phyloP scores from a whole-genome alignment of 352 stramenopile genomes.

The Globisporangium cylindrosporum region DNA sequence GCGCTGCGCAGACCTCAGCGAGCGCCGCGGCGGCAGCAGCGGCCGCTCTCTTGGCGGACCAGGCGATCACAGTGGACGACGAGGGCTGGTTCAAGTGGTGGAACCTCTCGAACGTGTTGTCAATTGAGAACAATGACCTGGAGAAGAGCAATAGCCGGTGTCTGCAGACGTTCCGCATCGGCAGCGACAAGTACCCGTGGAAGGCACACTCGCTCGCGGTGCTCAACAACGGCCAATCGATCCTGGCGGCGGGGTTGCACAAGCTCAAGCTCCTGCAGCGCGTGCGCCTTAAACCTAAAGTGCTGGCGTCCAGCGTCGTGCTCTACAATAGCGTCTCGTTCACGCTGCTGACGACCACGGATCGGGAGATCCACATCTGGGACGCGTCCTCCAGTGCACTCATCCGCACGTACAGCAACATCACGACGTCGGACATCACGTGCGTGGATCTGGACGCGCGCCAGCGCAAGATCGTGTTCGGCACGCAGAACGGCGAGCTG shows the following conservation, averaged over 20 bases:
- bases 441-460: constrained; percentile 66
- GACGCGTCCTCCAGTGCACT: constrained; percentile 53
- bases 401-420: constrained; percentile 54
- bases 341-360: constrained; percentile 67
- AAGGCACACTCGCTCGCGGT: constrained; percentile 57
- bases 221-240: constrained; percentile 57
- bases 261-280: constrained; percentile 75
- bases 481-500: constrained; percentile 62
- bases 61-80: constrained; percentile 76
- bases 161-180: constrained; percentile 65
- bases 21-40: constrained; percentile 20
- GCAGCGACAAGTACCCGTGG: constrained; percentile 71
- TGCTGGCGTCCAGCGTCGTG: constrained; percentile 56
- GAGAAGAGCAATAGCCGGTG: constrained; percentile 57
- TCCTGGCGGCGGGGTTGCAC: constrained; percentile 58
- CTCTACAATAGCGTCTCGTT: constrained; percentile 68
- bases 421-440: constrained; percentile 60
- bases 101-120: constrained; percentile 62
- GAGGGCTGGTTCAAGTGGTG: constrained; percentile 86
- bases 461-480: constrained; percentile 69
- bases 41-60: constrained; percentile 38
- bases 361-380: constrained; percentile 69
- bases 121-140: constrained; percentile 56
- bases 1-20: neutral
- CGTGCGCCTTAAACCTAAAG: constrained; percentile 54